Conservation (phyloP, 1,139 yeast species). For the Sugiyamaella neomexicana region DNA sequence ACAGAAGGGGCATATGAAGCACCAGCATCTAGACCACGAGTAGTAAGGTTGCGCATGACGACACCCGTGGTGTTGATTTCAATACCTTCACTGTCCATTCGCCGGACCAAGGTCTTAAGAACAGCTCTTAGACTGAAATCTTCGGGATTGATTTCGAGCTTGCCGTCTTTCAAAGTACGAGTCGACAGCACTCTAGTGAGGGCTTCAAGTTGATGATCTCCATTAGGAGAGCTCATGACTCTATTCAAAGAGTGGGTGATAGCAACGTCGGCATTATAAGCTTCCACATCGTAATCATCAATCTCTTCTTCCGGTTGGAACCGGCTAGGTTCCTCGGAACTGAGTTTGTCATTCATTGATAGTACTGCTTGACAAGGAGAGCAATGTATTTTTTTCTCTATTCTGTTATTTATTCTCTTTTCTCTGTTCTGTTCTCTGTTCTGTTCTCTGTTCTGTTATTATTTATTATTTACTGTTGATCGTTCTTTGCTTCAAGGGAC, state of each 20-base stretch:
- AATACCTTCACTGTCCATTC: slow-evolving; percentile 46
- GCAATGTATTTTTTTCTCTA: no score
- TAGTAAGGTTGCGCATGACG: slow-evolving; percentile 48
- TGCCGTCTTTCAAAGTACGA: slow-evolving; percentile 42
- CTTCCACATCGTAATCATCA: slow-evolving; percentile 24
- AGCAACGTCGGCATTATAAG: slow-evolving; percentile 23
- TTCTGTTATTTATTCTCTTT: no score
- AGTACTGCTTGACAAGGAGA: no score
- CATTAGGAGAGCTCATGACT: slow-evolving; percentile 33
- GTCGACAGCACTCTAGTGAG: slow-evolving; percentile 47
- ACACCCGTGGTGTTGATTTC: slow-evolving; percentile 53
- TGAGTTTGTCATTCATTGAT: no score
- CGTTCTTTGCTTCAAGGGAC: no score
- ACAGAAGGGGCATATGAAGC: slow-evolving; percentile 55
- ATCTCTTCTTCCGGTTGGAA: neutral
- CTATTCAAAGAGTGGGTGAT: slow-evolving; percentile 26
- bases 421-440: no score
- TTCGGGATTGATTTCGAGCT: slow-evolving; percentile 43
- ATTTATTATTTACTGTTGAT: no score
- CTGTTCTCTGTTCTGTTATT: no score
- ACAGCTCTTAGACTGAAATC: slow-evolving; percentile 47
- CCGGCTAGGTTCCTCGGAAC: slow-evolving; percentile 1
- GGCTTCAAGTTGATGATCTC: slow-evolving; percentile 44
- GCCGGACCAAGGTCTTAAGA: slow-evolving; percentile 38
- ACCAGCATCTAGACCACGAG: slow-evolving; percentile 53